These are phyloP conservation scores for Stachybotrys chartarum DNA, from an alignment of 2,329 filamentous ascomycete genomes.

Conservation along the genomic window DNA sequence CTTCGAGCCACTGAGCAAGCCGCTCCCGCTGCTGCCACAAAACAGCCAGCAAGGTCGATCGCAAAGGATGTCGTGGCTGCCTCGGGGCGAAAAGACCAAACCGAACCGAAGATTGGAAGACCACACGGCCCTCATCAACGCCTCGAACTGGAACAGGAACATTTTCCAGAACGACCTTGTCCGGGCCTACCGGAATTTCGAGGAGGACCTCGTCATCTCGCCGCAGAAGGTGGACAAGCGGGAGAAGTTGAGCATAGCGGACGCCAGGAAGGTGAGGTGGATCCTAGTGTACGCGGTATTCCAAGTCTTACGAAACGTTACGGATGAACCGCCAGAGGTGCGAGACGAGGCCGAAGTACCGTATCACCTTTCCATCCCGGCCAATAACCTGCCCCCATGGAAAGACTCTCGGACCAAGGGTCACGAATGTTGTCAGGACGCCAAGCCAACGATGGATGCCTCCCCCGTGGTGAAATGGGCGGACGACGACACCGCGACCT, in stretches of 20 bases:
- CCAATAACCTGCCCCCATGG: slow-evolving; percentile 39
- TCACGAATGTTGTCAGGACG: slow-evolving; percentile 12
- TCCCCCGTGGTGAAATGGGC: not conserved
- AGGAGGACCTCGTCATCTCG: slow-evolving; percentile 47
- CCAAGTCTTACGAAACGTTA: slow-evolving; percentile 63
- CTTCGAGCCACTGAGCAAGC: slow-evolving; percentile 53
- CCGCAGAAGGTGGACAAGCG: slow-evolving; percentile 46
- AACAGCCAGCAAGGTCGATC: slow-evolving; percentile 16
- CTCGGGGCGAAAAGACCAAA: slow-evolving; percentile 31
- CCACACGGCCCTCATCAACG: slow-evolving; percentile 44
- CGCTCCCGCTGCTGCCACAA: slow-evolving; percentile 60
- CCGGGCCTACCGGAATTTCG: slow-evolving; percentile 61
- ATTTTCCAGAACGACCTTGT: slow-evolving; percentile 51
- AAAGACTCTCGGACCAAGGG: not conserved
- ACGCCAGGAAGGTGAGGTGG: slow-evolving; percentile 74
- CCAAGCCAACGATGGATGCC: not conserved
- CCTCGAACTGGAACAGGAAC: slow-evolving; percentile 37
- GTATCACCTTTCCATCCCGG: slow-evolving; percentile 48
- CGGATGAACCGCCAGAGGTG: slow-evolving; percentile 54
- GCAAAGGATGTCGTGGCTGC: slow-evolving; percentile 34
- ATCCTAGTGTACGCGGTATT: slow-evolving; percentile 66
- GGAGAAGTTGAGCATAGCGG: slow-evolving; percentile 47
- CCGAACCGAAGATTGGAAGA: slow-evolving; percentile 41
- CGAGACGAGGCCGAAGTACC: slow-evolving; percentile 44
- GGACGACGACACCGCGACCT: not conserved